Base-by-base conservation (phyloP, 164 flowering plant species). In the Euptelea pleiosperma region DNA sequence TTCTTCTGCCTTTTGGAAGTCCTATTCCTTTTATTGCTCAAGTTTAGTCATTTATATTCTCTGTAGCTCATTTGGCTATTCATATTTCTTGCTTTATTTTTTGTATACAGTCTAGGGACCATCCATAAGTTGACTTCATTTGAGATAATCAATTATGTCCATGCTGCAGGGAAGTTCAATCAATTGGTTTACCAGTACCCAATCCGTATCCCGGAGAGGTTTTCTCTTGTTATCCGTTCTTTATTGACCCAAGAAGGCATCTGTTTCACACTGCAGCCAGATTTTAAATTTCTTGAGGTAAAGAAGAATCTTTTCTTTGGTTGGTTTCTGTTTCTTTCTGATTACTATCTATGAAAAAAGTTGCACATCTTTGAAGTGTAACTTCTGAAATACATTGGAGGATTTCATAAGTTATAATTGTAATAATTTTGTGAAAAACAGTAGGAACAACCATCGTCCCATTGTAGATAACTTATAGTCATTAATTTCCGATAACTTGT, bases 221-320 rank as follows among this genome's bases (percentile, higher is more conserved):
- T 93, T 76, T 93, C 98, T 61, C 96, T 93, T 67, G 98, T 93
- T 48, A 93, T 93, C 58, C 96, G 98, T 45, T 89, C 98, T 48
- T 71, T 93, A 45, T 74, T 93, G 76, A 93, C 98, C 52, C 98
- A 93, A 70, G 98, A 93, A 74, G 98, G 98, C 55, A 93, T 93
- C 60, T 93, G 98, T 71, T 89, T 93, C 69, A 89, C 91, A 2
- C 51, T 93, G 62, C 29, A 93, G 74, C 98, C 90, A 18, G 89
- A 86, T 60, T 93, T 93, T 64, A 93, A 93, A 77, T 93, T 93
- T 82, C 87, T 93, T 49, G 98, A 93, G 97, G 98, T 93, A 63
- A 81, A 54, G 43, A 42, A 11, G 16, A 3, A 50, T 14, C 39
- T 5, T 28, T n/a, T 25, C 21, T 21, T 56, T 46, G 6, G 8